Evolutionary conservation across 257 asterid genomes (phyloP).

Genomic region (Solanum chmielewskii): DNA sequence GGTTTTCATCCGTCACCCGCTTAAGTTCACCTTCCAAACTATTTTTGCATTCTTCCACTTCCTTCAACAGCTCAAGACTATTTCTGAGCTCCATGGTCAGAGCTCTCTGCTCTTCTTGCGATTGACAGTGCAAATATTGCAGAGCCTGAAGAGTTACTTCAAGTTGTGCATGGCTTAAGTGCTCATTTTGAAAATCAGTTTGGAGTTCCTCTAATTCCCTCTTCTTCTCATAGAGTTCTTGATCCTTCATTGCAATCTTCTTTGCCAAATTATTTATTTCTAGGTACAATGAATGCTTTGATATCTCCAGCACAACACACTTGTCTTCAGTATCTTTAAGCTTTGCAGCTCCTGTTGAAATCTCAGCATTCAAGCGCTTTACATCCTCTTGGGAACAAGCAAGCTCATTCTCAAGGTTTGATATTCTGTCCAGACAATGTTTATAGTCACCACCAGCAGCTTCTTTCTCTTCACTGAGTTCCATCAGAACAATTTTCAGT

Average conservation of each 20-base stretch:
- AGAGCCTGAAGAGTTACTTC: constrained; percentile 52
- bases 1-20: constrained; percentile 45
- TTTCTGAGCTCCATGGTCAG: constrained; percentile 49
- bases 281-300: constrained; percentile 41
- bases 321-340: constrained; percentile 47
- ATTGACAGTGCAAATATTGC: constrained; percentile 45
- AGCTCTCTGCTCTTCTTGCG: constrained; percentile 55
- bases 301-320: constrained; percentile 36
- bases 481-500: constrained; percentile 38
- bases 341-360: constrained; percentile 29
- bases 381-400: constrained; percentile 39
- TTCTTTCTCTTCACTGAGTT: constrained; percentile 53
- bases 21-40: constrained; percentile 53
- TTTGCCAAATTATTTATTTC: constrained; percentile 63
- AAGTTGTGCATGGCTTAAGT: constrained; percentile 24
- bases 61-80: constrained; percentile 46
- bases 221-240: constrained; percentile 57
- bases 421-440: constrained; percentile 47
- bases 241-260: constrained; percentile 57
- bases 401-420: constrained; percentile 48
- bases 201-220: constrained; percentile 64
- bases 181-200: constrained; percentile 43
- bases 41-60: constrained; percentile 41
- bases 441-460: constrained; percentile 42
- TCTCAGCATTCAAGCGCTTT: constrained; percentile 37